Conservation (phyloP, 768 basidiomycete species). For the Boletellus sp. region DNA sequence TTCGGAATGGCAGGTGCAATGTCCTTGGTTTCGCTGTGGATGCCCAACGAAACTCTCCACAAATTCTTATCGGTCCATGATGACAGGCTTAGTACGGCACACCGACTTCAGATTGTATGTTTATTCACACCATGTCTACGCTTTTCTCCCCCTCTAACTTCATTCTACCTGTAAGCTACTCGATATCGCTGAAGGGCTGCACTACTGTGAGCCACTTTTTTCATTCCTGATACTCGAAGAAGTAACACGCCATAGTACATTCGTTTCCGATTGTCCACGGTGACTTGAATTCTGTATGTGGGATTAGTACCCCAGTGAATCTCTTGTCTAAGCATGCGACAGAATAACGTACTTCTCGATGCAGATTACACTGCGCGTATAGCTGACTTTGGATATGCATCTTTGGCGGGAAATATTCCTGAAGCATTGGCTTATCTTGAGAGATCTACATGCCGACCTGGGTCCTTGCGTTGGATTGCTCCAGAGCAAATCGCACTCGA, state of each 20-base stretch:
- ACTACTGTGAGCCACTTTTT: background rate
- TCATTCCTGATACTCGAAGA: background rate
- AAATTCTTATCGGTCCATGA: constrained; percentile 11
- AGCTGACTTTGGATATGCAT: background rate
- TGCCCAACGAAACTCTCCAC: constrained; percentile 21
- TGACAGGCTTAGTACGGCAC: background rate
- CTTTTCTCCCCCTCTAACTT: background rate
- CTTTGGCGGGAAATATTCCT: background rate
- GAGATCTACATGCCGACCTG: background rate
- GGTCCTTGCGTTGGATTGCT: background rate
- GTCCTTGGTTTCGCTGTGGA: constrained; percentile 24
- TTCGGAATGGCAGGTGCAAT: background rate
- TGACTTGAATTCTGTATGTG: background rate
- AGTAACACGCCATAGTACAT: background rate
- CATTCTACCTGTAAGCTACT: background rate
- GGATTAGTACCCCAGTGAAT: background rate
- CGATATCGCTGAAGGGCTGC: background rate
- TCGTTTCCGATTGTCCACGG: background rate
- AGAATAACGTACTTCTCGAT: background rate
- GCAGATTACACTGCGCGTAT: background rate
- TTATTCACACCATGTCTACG: constrained; percentile 10
- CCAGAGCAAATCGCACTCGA: background rate
- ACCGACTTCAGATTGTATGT: constrained; percentile 8
- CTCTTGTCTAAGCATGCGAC: background rate
- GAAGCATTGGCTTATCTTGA: background rate